Percentiles rank a stretch among this genome's conserved stretches.
Conservation (phyloP, 148 eudicot species). For the Salicornia ramosissima region DNA sequence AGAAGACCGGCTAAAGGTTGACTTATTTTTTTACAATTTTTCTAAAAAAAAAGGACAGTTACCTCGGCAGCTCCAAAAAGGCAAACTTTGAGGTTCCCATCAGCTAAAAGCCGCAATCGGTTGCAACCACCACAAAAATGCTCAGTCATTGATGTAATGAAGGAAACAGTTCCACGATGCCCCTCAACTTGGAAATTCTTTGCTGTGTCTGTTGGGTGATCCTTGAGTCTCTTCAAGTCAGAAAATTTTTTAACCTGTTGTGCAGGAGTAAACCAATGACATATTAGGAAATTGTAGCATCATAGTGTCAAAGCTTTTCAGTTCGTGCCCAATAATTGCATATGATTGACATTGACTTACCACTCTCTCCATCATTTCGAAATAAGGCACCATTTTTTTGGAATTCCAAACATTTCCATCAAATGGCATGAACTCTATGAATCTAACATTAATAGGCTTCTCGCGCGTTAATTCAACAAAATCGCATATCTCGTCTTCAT, state of each 20-base stretch:
- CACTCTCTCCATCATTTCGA: constrained; percentile 81
- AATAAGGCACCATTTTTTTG: constrained; percentile 81
- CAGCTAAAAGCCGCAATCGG: constrained; percentile 84
- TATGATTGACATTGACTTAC: constrained; percentile 47
- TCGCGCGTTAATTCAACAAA: constrained; percentile 86
- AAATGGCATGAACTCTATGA: constrained; percentile 98
- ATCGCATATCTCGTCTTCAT: constrained; percentile 93
- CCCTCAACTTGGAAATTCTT: constrained; percentile 89
- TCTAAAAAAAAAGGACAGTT: too few relatives aligned
- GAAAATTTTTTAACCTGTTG: constrained; percentile 58
- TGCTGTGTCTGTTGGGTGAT: constrained; percentile 84
- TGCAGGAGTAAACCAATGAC: background rate
- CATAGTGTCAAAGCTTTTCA: background rate
- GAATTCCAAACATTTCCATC: constrained; percentile 98
- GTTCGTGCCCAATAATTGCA: background rate
- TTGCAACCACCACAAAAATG: constrained; percentile 96
- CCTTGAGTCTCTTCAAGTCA: constrained; percentile 49
- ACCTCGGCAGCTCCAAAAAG: constrained; percentile 97
- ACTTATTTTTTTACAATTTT: too few relatives aligned
- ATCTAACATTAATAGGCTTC: constrained; percentile 68
- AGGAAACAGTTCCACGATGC: constrained; percentile 81
- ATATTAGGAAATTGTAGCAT: background rate
- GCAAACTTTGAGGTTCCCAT: constrained; percentile 95
- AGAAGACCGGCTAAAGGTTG: too few relatives aligned
- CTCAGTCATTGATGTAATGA: constrained; percentile 96